A percentile compares a stretch with the other conserved stretches of the same genome.
These are phyloP conservation scores for Hordeum marinum DNA, from an alignment of 176 grass and related monocot genomes.

Conservation along the genomic window DNA sequence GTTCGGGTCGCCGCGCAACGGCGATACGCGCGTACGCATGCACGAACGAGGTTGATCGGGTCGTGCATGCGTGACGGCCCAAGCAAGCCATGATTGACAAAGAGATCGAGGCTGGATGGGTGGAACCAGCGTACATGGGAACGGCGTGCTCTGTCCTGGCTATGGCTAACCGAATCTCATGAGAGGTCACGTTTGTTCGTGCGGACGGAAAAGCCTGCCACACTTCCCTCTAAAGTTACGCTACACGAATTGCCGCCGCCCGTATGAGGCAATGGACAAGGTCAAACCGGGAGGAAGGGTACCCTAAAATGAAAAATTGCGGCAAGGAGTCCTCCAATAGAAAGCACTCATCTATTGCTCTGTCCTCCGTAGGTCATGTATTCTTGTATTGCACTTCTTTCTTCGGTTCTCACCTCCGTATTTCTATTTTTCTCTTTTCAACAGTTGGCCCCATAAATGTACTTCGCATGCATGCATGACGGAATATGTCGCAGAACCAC, in stretches of 20 bases:
- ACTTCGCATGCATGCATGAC: too few species aligned
- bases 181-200: slow-evolving; percentile 9
- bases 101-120: not conserved
- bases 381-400: too few species aligned
- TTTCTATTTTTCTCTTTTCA: too few species aligned
- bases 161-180: not conserved
- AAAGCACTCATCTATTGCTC: too few species aligned
- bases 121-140: not conserved
- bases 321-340: too few species aligned
- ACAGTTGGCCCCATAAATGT: too few species aligned
- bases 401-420: too few species aligned
- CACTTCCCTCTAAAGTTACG: not conserved
- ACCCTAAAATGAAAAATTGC: too few species aligned
- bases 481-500: too few species aligned
- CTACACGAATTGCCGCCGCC: too few species aligned
- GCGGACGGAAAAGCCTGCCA: not conserved
- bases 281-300: not conserved
- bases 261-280: not conserved
- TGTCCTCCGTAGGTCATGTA: too few species aligned
- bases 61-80: slow-evolving; percentile 14
- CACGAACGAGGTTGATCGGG: not conserved
- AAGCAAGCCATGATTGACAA: not conserved
- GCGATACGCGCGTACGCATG: slow-evolving; percentile 1
- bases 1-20: not conserved
- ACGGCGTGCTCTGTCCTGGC: not conserved